These are phyloP conservation scores for Conidiobolus incongruus DNA, from an alignment of 371 early-diverging fungal genomes.

Conservation along the genomic window DNA sequence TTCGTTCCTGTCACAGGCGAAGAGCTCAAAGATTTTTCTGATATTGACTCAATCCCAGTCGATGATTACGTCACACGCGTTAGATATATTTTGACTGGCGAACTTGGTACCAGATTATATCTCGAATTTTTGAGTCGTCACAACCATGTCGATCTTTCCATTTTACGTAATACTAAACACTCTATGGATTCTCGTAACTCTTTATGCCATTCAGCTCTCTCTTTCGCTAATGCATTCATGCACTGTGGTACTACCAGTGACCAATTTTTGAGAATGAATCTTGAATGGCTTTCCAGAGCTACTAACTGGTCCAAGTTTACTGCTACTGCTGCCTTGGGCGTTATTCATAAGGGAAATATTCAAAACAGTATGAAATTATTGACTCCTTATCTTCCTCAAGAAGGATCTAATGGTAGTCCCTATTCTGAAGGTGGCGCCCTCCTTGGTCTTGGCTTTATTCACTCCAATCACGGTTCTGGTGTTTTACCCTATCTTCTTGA, in stretches of 20 bases:
- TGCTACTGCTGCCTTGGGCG: conserved; percentile 96
- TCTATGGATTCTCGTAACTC: conserved; percentile 78
- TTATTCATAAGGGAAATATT: conserved; percentile 95
- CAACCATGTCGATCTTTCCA: conserved; percentile 82
- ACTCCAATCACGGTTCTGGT: conserved; percentile 74
- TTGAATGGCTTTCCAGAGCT: conserved; percentile 93
- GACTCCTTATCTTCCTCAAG: conserved; percentile 85
- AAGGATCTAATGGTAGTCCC: conserved; percentile 55
- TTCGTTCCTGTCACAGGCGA: conserved; percentile 18
- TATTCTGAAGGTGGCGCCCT: conserved; percentile 97
- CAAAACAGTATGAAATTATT: conserved; percentile 62
- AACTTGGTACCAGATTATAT: conserved; percentile 65
- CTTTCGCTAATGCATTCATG: conserved; percentile 97
- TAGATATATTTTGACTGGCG: conserved; percentile 62
- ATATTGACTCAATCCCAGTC: neutral
- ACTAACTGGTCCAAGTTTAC: conserved; percentile 99
- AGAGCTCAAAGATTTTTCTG: neutral
- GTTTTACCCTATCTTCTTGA: conserved; percentile 63
- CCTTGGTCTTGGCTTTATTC: conserved; percentile 94
- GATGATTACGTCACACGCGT: conserved; percentile 6
- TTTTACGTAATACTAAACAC: conserved; percentile 70
- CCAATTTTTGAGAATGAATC: conserved; percentile 89
- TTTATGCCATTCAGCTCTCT: conserved; percentile 80
- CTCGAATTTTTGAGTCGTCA: conserved; percentile 86
- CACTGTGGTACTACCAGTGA: conserved; percentile 97